Evolutionary conservation across 2,329 filamentous ascomycete species (phyloP).

Genomic region (Ophiosphaerella herpotricha): DNA sequence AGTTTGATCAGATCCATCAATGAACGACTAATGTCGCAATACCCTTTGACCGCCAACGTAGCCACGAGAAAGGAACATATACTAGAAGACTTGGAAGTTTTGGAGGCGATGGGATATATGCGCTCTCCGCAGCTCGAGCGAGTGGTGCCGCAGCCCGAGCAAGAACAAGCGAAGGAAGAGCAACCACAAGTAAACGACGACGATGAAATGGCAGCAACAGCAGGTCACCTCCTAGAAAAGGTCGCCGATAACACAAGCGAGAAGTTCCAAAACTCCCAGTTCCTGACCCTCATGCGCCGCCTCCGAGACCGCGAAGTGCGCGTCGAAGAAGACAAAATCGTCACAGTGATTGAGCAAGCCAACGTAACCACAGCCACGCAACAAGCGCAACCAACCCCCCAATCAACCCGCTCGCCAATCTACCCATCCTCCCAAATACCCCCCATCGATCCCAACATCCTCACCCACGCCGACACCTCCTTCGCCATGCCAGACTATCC

Average conservation of each 20-base stretch:
- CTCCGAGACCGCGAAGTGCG: constrained; percentile 73
- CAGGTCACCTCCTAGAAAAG: constrained; percentile 70
- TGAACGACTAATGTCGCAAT: constrained; percentile 43
- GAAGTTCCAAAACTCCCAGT: constrained; percentile 80
- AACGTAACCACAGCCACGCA: background rate
- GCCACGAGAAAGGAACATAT: constrained; percentile 29
- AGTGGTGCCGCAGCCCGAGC: constrained; percentile 32
- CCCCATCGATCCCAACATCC: constrained; percentile 33
- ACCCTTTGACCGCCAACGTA: constrained; percentile 29
- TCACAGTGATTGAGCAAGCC: constrained; percentile 51
- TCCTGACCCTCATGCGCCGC: constrained; percentile 75
- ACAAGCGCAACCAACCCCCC: background rate
- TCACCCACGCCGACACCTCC: constrained; percentile 35
- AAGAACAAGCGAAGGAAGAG: constrained; percentile 27
- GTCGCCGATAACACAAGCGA: constrained; percentile 70
- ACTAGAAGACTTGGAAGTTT: constrained; percentile 35
- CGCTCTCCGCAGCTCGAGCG: constrained; percentile 21
- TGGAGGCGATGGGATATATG: constrained; percentile 38
- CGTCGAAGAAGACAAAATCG: constrained; percentile 72
- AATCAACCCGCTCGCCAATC: background rate
- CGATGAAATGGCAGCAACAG: constrained; percentile 73
- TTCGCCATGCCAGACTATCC: constrained; percentile 36
- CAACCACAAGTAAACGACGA: constrained; percentile 50
- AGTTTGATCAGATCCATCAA: constrained; percentile 38
- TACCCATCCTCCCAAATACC: constrained; percentile 20